Evolutionary conservation across 805 yeast genomes (phyloP), one percentile per base, ranked within the genome.

Genomic region (Sungouiozyma ichnusensis): DNA sequence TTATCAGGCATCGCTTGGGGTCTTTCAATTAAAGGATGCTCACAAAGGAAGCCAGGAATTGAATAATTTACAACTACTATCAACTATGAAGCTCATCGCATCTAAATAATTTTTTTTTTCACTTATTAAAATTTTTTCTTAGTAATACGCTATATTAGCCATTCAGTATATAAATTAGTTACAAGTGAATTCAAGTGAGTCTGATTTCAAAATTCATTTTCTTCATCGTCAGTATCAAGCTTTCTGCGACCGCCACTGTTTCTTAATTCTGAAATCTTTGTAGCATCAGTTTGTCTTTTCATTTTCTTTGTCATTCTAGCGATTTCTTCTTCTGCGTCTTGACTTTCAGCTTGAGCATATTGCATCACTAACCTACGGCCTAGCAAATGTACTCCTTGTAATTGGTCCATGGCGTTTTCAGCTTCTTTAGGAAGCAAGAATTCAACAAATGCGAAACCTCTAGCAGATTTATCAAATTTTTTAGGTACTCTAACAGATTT

Each of bases 371-470:
- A 70, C 50, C 96, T 75, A 67, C 98, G 82, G 29, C 98, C 98
- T 40, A 92, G 73, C 66, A 92, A 81, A 73, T 92, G 98, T 2
- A 94, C 96, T 46, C 98, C 98, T 59, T 81, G 83, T 49, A 92
- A 73, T 59, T 88, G 90, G 53, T 81, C 80, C 90, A 92, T 83
- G 13, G 97, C 98, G 57, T 72, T 77, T 59, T 83, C 95, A 1
- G 98, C 97, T 63, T 92, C 98, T 61, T 85, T 79, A 17, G 85
- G 73, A 34, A 92, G 68, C 9, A 83, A 69, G 58, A 83, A 92
- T 65, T 92, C 98, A 37, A 94, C 95, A 62, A 92, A 92, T 0
- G 97, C 98, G 69, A 92, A 92, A 60, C 98, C 98, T 60, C 98
- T 79, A 11, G 97, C 94, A 32, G 86, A 74, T 58, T 82, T 84